These are phyloP conservation scores for Colletotrichum sublineola DNA, from an alignment of 2,329 filamentous ascomycete species.

Conservation along the genomic window DNA sequence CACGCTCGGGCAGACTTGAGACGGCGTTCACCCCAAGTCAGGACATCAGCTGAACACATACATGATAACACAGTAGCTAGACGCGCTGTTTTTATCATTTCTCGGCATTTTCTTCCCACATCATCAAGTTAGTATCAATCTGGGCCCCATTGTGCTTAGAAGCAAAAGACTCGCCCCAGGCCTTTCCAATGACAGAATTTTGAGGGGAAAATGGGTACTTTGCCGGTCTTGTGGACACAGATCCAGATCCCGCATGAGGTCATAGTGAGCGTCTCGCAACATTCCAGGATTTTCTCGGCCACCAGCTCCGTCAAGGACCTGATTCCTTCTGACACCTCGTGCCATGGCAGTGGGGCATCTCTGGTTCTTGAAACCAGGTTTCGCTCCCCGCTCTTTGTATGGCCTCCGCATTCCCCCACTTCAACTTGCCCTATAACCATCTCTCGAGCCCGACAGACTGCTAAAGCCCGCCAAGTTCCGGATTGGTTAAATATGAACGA, in stretches of 20 bases:
- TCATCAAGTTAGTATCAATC: neutral
- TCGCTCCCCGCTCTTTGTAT: neutral
- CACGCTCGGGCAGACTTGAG: neutral
- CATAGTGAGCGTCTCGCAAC: neutral
- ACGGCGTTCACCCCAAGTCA: neutral
- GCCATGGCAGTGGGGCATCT: neutral
- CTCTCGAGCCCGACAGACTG: neutral
- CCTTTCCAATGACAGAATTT: neutral
- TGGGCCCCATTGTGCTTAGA: neutral
- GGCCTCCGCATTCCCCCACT: neutral
- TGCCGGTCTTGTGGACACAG: neutral
- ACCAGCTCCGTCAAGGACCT: neutral
- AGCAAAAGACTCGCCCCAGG: neutral
- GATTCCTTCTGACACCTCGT: neutral
- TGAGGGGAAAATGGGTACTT: neutral
- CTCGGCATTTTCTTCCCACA: neutral
- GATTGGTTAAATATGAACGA: neutral
- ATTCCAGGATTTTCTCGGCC: neutral
- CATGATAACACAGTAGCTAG: neutral
- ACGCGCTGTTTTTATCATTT: neutral
- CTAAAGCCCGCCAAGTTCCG: neutral
- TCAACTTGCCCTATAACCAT: neutral
- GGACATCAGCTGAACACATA: neutral
- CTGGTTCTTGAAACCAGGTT: neutral
- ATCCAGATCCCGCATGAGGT: neutral